A percentile compares a stretch with the other conserved stretches of the same genome.
phyloP scores from a whole-genome alignment of 352 stramenopile genomes.

The Phytophthora idaei region DNA sequence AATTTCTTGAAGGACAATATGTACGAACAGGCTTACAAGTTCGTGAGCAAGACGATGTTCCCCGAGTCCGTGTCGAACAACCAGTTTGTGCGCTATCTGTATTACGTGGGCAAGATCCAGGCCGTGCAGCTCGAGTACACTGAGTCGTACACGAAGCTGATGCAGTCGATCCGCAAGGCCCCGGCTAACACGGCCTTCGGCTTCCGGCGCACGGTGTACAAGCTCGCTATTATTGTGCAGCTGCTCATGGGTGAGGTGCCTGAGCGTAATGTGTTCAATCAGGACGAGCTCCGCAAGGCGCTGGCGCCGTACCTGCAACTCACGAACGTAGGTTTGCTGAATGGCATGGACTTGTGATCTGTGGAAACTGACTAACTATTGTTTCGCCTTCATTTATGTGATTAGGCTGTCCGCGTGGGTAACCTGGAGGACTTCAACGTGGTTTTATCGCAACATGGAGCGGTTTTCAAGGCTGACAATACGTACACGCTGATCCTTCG shows the following conservation, averaged over 20 bases:
- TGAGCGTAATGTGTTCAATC: constrained; percentile 94
- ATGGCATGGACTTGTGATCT: background rate
- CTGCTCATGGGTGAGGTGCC: constrained; percentile 98
- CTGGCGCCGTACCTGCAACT: constrained; percentile 96
- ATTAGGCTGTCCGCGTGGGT: constrained; percentile 93
- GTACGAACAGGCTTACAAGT: constrained; percentile 93
- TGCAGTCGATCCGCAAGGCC: constrained; percentile 96
- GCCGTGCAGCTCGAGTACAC: constrained; percentile 98
- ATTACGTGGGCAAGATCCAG: constrained; percentile 96
- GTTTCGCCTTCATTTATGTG: constrained; percentile 9
- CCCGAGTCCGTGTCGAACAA: constrained; percentile 96
- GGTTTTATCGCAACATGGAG: constrained; percentile 86
- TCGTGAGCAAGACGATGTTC: constrained; percentile 90
- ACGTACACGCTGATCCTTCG: constrained; percentile 97
- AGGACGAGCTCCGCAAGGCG: constrained; percentile 87
- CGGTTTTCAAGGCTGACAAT: constrained; percentile 92
- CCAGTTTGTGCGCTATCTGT: constrained; percentile 98
- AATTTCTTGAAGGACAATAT: constrained; percentile 91
- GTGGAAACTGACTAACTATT: constrained; percentile 6
- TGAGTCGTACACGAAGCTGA: constrained; percentile 95
- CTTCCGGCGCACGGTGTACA: constrained; percentile 96
- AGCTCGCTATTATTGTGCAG: constrained; percentile 97
- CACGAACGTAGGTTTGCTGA: constrained; percentile 75
- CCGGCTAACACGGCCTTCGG: constrained; percentile 95
- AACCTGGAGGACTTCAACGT: constrained; percentile 96